These are phyloP conservation scores for Lodderomyces margitis DNA, from an alignment of 1,139 yeast genomes.

Conservation along the genomic window DNA sequence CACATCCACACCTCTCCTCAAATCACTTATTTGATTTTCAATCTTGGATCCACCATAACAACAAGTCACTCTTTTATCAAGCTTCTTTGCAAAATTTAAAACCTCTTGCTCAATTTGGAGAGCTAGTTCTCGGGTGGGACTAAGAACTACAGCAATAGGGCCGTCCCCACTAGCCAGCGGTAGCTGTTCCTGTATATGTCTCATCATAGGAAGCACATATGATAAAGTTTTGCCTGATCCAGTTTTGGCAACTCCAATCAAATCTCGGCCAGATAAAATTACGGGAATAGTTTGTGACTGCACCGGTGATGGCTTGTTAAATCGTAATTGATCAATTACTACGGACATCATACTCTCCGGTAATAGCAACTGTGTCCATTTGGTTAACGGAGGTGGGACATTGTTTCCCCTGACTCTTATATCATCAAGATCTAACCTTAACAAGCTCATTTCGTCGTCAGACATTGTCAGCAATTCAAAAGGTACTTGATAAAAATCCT, in stretches of 20 bases:
- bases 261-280: constrained; percentile 84
- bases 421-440: constrained; percentile 61
- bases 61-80: constrained; percentile 51
- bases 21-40: constrained; percentile 74
- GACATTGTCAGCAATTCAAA: constrained; percentile 49
- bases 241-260: constrained; percentile 92
- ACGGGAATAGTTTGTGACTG: constrained; percentile 93
- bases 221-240: constrained; percentile 97
- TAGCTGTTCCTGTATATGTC: constrained; percentile 78
- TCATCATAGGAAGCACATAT: constrained; percentile 75
- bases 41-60: constrained; percentile 95
- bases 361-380: constrained; percentile 83
- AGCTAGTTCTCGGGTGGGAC: constrained; percentile 94
- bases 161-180: constrained; percentile 45
- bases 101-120: constrained; percentile 77
- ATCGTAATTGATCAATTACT: constrained; percentile 50
- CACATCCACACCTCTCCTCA: constrained; percentile 77
- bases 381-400: constrained; percentile 65
- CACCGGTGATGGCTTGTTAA: constrained; percentile 74
- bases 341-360: constrained; percentile 56
- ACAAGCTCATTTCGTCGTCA: constrained; percentile 50
- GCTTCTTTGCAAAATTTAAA: constrained; percentile 50
- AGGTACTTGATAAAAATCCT: constrained; percentile 64
- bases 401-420: constrained; percentile 56
- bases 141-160: constrained; percentile 76